Percentiles rank a stretch among this genome's conserved stretches.
Conservation (phyloP, 768 basidiomycete genomes). For the Rhodosporidiobolus sp. region DNA sequence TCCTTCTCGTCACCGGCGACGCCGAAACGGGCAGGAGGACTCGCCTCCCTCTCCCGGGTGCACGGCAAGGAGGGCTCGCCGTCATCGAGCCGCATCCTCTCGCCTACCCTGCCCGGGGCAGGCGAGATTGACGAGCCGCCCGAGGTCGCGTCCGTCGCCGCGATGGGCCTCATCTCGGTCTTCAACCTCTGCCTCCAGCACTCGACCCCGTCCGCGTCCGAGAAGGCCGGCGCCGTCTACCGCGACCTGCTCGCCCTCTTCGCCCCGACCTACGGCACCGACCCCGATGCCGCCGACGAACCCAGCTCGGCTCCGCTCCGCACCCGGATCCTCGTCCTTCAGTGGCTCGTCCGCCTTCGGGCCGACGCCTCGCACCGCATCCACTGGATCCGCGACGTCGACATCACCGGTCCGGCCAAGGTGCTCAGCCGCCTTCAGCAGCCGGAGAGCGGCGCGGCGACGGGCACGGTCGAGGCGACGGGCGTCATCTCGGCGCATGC, state of each 20-base stretch:
- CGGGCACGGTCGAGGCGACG: neutral
- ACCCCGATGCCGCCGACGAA: conserved; percentile 7
- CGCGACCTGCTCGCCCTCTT: conserved; percentile 52
- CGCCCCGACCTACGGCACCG: conserved; percentile 19
- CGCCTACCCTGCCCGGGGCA: neutral
- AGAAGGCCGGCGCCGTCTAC: conserved; percentile 50
- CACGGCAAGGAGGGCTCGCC: conserved; percentile 17
- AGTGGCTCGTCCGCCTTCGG: conserved; percentile 82
- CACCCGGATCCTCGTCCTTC: conserved; percentile 68
- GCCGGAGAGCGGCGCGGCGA: neutral
- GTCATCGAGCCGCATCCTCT: neutral
- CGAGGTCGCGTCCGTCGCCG: conserved; percentile 28
- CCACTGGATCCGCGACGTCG: conserved; percentile 62
- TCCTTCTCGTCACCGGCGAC: conserved; percentile 14
- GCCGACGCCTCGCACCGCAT: conserved; percentile 86
- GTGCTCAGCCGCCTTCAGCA: conserved; percentile 16
- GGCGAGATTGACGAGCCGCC: conserved; percentile 6
- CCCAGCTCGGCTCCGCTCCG: conserved; percentile 47
- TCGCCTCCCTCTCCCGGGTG: conserved; percentile 21
- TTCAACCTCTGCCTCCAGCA: conserved; percentile 51
- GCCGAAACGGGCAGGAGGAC: neutral
- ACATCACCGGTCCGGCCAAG: conserved; percentile 42
- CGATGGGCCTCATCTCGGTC: conserved; percentile 49
- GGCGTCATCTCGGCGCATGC: neutral
- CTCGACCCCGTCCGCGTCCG: conserved; percentile 43